Percentiles rank a stretch among this genome's conserved stretches.
These are phyloP conservation scores for Funneliformis caledonium DNA, from an alignment of 371 early-diverging fungal genomes.

Conservation along the genomic window DNA sequence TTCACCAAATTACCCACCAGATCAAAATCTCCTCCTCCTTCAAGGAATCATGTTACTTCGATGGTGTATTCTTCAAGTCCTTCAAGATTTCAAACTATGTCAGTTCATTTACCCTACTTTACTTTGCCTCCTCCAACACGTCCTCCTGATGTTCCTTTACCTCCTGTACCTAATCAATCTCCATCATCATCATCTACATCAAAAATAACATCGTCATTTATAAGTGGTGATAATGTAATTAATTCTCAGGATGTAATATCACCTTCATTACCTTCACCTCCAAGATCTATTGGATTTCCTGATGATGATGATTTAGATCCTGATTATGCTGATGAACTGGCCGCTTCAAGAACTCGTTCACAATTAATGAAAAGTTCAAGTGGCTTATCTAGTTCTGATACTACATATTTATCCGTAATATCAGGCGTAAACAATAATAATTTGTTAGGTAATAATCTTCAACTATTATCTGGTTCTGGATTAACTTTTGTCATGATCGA, in stretches of 20 bases:
- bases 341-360: constrained; percentile 1
- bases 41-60: background rate
- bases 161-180: constrained; percentile 17
- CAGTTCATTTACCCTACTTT: background rate
- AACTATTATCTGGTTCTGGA: background rate
- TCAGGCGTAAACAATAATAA: background rate
- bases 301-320: constrained; percentile 39
- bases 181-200: background rate
- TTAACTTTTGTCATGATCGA: constrained; percentile 25
- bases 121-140: constrained; percentile 3
- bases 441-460: background rate
- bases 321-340: constrained; percentile 36
- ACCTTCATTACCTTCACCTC: background rate
- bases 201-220: background rate
- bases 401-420: background rate
- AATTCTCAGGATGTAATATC: background rate
- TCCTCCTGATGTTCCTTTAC: constrained; percentile 32
- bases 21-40: constrained; percentile 1
- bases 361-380: background rate
- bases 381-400: background rate
- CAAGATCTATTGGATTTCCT: constrained; percentile 17
- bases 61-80: background rate
- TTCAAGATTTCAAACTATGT: background rate
- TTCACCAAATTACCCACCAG: background rate
- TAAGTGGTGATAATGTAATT: background rate